Percentiles rank a stretch among this genome's conserved stretches.
Conservation (phyloP, 257 asterid species). For the Mitragyna speciosa region DNA sequence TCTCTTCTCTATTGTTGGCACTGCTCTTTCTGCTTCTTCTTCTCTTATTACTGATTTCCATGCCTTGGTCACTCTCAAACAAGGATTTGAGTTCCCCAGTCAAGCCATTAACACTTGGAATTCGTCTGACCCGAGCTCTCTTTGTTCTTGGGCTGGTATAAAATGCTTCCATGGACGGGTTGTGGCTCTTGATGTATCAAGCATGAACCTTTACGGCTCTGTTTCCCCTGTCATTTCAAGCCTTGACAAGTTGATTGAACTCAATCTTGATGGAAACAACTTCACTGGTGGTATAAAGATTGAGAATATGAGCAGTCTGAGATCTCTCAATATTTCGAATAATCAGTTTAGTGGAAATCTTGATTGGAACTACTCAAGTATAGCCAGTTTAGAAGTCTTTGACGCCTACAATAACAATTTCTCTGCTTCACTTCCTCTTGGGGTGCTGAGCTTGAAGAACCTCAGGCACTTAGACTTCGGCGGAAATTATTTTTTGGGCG, state of each 20-base stretch:
- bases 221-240: constrained; percentile 62
- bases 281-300: constrained; percentile 84
- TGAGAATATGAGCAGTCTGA: constrained; percentile 56
- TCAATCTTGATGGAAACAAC: constrained; percentile 83
- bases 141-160: constrained; percentile 80
- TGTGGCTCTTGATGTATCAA: constrained; percentile 58
- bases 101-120: constrained; percentile 53
- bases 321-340: constrained; percentile 69
- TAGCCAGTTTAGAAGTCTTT: constrained; percentile 56
- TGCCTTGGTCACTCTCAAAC: constrained; percentile 55
- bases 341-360: constrained; percentile 61
- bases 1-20: constrained; percentile 36
- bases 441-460: constrained; percentile 47
- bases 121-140: constrained; percentile 48
- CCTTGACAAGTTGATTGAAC: constrained; percentile 61
- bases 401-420: constrained; percentile 87
- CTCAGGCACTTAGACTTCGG: constrained; percentile 79
- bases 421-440: constrained; percentile 67
- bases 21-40: constrained; percentile 45
- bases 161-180: constrained; percentile 61
- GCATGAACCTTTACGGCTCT: constrained; percentile 71
- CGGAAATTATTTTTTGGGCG: constrained; percentile 73
- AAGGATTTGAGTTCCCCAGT: constrained; percentile 44
- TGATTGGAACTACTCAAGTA: constrained; percentile 73
- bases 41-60: constrained; percentile 58